Evolutionary conservation across 2,329 filamentous ascomycete species (phyloP), one percentile per base, ranked within the genome.

Genomic region (Colletotrichum karsti): DNA sequence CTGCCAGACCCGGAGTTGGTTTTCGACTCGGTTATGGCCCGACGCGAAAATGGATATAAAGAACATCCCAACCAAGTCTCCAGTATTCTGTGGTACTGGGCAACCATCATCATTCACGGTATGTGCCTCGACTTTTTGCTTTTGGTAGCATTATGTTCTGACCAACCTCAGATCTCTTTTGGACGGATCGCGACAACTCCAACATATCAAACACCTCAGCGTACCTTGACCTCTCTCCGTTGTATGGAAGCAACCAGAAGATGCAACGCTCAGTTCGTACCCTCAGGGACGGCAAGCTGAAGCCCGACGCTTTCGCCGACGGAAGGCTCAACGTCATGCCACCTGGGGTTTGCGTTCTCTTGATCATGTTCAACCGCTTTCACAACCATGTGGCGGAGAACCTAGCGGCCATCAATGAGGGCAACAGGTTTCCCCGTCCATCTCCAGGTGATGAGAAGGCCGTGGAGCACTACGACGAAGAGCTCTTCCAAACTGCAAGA

Each of bases 371-470:
- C 80, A 92, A 91, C 73, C 87, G 90, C 24, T 97, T 97, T 80
- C 95, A 98, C 80, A 98, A 98, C 79, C 87, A 96, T 71, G 89
- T 94, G 0, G 94, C 93, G 2, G 87, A 90, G 60, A 92, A 95
- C 69, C 83, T 98, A 18, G 92, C 92, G 0, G 82, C 86, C n/a
- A 95, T 98, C 79, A 97, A 98, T 74, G 95, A 98, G 73, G 88
- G 89, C 48, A 90, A 90, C 15, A 88, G 93, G 22, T 98, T 97
- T 79, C 88, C 85, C 0, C 90, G 89, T 67, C 93, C 93, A 0
- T 74, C 82, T 0, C 78, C 82, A 91, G 44, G 82, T 84, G 26
- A 78, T 79, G 80, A 78, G 0, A 80, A 79, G 0, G 86, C 85
- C 0, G 92, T 89, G 89, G 87, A 85, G 72, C 92, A 92, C 78